phyloP scores from a whole-genome alignment of 495 filamentous ascomycete species.

The Evernia prunastri region DNA sequence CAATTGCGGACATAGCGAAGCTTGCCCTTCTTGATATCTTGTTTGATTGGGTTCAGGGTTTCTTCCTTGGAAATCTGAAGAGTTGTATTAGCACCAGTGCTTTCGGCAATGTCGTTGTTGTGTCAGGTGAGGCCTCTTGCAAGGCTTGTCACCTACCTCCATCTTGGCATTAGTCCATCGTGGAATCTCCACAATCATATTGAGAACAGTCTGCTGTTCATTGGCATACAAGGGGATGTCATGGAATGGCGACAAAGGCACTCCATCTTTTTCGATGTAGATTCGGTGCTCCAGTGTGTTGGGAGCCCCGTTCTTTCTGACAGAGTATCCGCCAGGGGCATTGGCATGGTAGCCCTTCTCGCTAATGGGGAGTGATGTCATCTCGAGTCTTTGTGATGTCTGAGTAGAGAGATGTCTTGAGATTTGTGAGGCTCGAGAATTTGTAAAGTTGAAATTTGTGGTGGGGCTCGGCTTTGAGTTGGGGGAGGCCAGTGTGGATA shows the following conservation, averaged over 20 bases:
- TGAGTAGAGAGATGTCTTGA: slow-evolving; percentile 46
- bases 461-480: slow-evolving; percentile 20
- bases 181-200: slow-evolving; percentile 99
- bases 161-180: slow-evolving; percentile 99
- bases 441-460: slow-evolving; percentile 28
- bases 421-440: slow-evolving; percentile 48
- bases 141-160: slow-evolving; percentile 56
- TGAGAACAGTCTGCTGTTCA: slow-evolving; percentile 82
- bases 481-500: slow-evolving; percentile 28
- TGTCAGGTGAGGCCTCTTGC: background rate
- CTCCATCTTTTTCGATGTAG: slow-evolving; percentile 96
- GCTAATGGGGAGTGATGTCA: slow-evolving; percentile 35
- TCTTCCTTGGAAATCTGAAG: slow-evolving; percentile 91
- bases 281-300: slow-evolving; percentile 96
- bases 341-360: slow-evolving; percentile 46
- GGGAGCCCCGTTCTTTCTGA: slow-evolving; percentile 80
- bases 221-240: slow-evolving; percentile 98
- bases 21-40: slow-evolving; percentile 41
- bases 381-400: slow-evolving; percentile 29
- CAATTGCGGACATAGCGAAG: slow-evolving; percentile 97
- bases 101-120: background rate
- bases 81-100: slow-evolving; percentile 6
- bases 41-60: slow-evolving; percentile 94
- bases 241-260: slow-evolving; percentile 91
- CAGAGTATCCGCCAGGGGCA: slow-evolving; percentile 48